Evolutionary conservation across 371 early-diverging fungal genomes (phyloP), one percentile per base, ranked within the genome.

Genomic region (Saksenaea vasiformis): DNA sequence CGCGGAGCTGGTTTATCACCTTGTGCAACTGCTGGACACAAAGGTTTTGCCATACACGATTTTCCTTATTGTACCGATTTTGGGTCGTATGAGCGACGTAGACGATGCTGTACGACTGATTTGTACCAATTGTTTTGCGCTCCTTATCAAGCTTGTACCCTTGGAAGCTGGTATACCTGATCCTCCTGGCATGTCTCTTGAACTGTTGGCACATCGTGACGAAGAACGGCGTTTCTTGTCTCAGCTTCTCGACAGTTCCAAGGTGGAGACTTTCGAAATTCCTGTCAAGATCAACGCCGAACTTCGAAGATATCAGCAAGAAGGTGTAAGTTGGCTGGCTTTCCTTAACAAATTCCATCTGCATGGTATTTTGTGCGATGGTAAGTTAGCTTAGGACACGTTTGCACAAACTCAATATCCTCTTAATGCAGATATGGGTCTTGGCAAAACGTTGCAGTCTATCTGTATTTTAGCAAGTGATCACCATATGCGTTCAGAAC

Each of bases 341-440:
- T 99, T 98, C 77, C 84, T 99, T 61, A 94, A 94, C 76, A 90
- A 93, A 65, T 98, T 94, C 76, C 94, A 93, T 68, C 78, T 99
- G 17, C 98, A 99, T 67, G 99, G 99, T 11, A 95, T 99, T 57
- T 84, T 99, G 24, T 98, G 99, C 75, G 99, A 99, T 79, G 96
- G 90, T 86, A 84, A 77, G 82, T 55, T 13, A 7, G 44, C 13
- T 15, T 22, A 26, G 3, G 41, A 9, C 53, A 35, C 5, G 27
- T 19, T 26, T 39, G 51, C 51, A 22, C 22, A 22, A 22, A 47
- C 51, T 47, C 14, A 35, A 41, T 54, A 7, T 36, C 47, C 34
- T 37, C 54, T 28, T 62, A 22, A 44, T 2, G 34, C 60, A 87
- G 93, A 98, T 84, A 99, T 99, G 99, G 99, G 99, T 24, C 84